Evolutionary conservation across 306 rosid genomes (phyloP), one percentile per base, ranked within the genome.

Genomic region (Begonia fuchsioides): DNA sequence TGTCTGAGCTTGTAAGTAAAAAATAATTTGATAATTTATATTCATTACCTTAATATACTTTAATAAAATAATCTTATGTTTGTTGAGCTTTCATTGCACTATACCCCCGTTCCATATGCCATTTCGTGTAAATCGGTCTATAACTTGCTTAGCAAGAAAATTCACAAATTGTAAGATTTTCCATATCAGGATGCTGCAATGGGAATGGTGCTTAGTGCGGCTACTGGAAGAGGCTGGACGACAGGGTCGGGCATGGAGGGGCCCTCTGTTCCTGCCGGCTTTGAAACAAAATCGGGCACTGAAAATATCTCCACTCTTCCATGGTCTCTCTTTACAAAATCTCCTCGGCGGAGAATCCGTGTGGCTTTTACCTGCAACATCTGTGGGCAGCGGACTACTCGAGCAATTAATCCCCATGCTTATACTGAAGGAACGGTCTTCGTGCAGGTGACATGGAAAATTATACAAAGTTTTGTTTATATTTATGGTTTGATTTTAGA

Each of bases 211-310:
- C 70, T 90, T 74, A 68, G 83, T 66, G 95, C 98, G 8, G 98
- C 95, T 0, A 47, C 68, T 0, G 98, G 92, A 41, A 85, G 87
- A 69, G 98, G 98, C 39, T 90, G 98, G 98, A 90, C 94, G 2
- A 90, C 98, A 12, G 93, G 88, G 53, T 90, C 98, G 2, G 98
- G 98, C 32, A 85, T 90, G 98, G 98, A 85, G 71, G 95, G 98
- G 1, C 98, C 98, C 9, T 55, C 94, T 44, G 69, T 57, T 61
- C 94, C 98, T 49, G 98, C 81, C 0, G 93, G 70, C 38, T 32
- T 53, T 53, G 69, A 65, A 44, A 54, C 56, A 2, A 59, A 64
- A 15, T 72, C 74, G 1, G 86, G 75, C 58, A 78, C 73, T 0
- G 86, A 43, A 64, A 79, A 76, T 53, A 67, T 90, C 46, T 90